Conservation (phyloP, 2,329 filamentous ascomycete genomes). For the Aspergillus ruber region DNA sequence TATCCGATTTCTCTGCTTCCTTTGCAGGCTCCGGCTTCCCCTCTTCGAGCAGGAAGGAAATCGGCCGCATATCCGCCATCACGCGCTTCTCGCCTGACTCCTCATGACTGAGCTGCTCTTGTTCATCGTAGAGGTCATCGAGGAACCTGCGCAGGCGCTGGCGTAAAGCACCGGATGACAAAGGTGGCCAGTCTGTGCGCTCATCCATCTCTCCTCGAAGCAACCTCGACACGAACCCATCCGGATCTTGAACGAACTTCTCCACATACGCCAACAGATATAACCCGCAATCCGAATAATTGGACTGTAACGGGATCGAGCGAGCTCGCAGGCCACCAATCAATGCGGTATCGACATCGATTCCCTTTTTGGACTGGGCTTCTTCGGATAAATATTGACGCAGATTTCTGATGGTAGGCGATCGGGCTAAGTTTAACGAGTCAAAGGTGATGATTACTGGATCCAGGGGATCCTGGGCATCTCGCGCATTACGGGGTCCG, state of each 20-base stretch:
- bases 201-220: slow-evolving; percentile 59
- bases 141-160: slow-evolving; percentile 60
- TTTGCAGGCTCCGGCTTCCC: neutral
- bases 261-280: slow-evolving; percentile 80
- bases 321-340: slow-evolving; percentile 63
- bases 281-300: slow-evolving; percentile 83
- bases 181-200: slow-evolving; percentile 48
- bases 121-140: slow-evolving; percentile 55
- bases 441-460: slow-evolving; percentile 81
- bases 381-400: slow-evolving; percentile 74
- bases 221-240: slow-evolving; percentile 61
- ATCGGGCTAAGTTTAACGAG: slow-evolving; percentile 64
- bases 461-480: slow-evolving; percentile 42
- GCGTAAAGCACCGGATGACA: slow-evolving; percentile 55
- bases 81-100: slow-evolving; percentile 32
- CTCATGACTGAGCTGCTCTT: slow-evolving; percentile 36
- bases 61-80: slow-evolving; percentile 23
- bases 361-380: slow-evolving; percentile 55
- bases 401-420: slow-evolving; percentile 58
- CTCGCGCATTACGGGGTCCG: slow-evolving; percentile 27
- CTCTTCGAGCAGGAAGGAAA: slow-evolving; percentile 27
- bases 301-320: slow-evolving; percentile 70
- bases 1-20: neutral
- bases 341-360: slow-evolving; percentile 39
- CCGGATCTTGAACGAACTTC: slow-evolving; percentile 70